Evolutionary conservation across 768 basidiomycete genomes (phyloP).

Genomic region (Ramaria rubella): DNA sequence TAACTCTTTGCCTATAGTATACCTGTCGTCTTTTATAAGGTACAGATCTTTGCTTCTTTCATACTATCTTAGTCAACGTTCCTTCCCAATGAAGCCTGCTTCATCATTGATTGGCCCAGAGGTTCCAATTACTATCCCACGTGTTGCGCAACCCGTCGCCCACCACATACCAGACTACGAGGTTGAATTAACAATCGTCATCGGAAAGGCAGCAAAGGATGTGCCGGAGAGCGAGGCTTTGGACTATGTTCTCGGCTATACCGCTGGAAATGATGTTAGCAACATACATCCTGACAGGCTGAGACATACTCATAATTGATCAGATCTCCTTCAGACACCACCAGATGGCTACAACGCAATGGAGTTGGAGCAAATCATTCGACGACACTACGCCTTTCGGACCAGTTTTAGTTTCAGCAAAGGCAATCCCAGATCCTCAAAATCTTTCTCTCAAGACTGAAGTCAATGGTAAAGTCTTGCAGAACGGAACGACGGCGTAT

Average conservation of each 20-base stretch:
- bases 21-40: constrained; percentile 74
- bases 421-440: constrained; percentile 60
- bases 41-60: neutral
- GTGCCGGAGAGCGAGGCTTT: constrained; percentile 76
- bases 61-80: neutral
- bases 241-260: constrained; percentile 82
- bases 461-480: constrained; percentile 61
- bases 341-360: constrained; percentile 66
- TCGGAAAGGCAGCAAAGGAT: constrained; percentile 75
- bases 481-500: constrained; percentile 75
- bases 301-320: neutral
- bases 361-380: constrained; percentile 84
- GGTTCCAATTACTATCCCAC: constrained; percentile 59
- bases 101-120: constrained; percentile 64
- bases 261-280: constrained; percentile 69
- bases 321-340: constrained; percentile 79
- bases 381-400: constrained; percentile 62
- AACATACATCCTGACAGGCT: neutral
- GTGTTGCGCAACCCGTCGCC: constrained; percentile 59
- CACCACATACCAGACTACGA: constrained; percentile 78
- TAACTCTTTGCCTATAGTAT: constrained; percentile 33
- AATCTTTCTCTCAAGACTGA: constrained; percentile 52
- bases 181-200: constrained; percentile 73
- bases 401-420: constrained; percentile 69
- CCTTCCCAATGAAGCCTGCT: constrained; percentile 33